A percentile compares a stretch with the other conserved stretches of the same genome.
These are phyloP conservation scores for Lepidium sativum DNA, from an alignment of 345 rosid genomes.

Conservation along the genomic window DNA sequence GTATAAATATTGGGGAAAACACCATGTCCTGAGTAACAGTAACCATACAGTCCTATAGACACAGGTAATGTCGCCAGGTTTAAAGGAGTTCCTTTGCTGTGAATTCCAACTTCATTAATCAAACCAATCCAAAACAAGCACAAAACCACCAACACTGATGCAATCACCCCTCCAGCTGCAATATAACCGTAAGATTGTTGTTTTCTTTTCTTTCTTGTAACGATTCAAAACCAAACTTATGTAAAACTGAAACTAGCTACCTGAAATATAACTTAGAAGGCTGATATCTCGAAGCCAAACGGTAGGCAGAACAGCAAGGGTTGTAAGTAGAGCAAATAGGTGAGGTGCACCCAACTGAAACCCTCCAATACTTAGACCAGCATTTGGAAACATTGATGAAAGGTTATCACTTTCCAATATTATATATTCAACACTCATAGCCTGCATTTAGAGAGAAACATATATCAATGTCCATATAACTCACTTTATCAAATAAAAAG, in stretches of 20 bases:
- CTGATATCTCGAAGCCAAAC: slow-evolving; percentile 91
- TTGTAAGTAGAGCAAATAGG: slow-evolving; percentile 58
- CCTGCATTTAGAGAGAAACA: slow-evolving; percentile 35
- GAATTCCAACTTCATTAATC: slow-evolving; percentile 60
- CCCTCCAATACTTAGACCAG: slow-evolving; percentile 51
- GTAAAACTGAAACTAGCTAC: slow-evolving; percentile 11
- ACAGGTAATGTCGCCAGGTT: slow-evolving; percentile 73
- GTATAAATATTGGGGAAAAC: slow-evolving; percentile 93
- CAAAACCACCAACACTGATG: slow-evolving; percentile 64
- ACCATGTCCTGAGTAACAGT: slow-evolving; percentile 94
- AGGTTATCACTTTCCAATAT: slow-evolving; percentile 87
- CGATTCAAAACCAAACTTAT: neutral
- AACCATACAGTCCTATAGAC: slow-evolving; percentile 88
- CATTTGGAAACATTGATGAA: slow-evolving; percentile 79
- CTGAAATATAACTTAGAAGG: slow-evolving; percentile 79
- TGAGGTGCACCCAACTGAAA: slow-evolving; percentile 45
- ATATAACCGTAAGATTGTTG: neutral
- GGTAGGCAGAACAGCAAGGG: slow-evolving; percentile 81
- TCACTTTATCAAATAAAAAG: neutral
- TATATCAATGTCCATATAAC: neutral
- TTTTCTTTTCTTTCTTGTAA: neutral
- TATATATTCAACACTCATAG: slow-evolving; percentile 85
- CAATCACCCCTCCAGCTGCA: slow-evolving; percentile 90
- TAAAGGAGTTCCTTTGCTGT: slow-evolving; percentile 53
- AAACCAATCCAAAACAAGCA: slow-evolving; percentile 87